Conservation (phyloP, 75 land plant genomes). For the Gnetum montanum region DNA sequence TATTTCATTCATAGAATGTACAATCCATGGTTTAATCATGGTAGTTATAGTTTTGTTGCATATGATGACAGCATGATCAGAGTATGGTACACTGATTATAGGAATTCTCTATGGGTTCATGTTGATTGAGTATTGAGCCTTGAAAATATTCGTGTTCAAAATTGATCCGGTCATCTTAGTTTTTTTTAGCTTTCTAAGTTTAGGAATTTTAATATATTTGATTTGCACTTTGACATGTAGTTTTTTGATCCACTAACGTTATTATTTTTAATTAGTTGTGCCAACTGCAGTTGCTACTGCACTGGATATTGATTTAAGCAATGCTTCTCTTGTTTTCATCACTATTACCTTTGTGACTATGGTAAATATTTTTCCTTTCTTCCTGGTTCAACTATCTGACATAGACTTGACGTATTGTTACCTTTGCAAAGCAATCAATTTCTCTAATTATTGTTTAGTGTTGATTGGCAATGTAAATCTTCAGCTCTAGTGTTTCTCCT, state of each 20-base stretch:
- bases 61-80: too few relatives aligned
- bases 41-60: too few relatives aligned
- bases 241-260: constrained; percentile 29
- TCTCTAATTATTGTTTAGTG: not conserved
- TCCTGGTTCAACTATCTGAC: not conserved
- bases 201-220: too few relatives aligned
- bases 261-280: constrained; percentile 62
- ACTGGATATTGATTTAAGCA: constrained; percentile 88
- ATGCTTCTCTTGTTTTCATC: constrained; percentile 91
- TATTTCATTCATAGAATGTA: too few relatives aligned
- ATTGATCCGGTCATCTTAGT: too few relatives aligned
- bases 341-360: constrained; percentile 95
- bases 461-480: constrained; percentile 86
- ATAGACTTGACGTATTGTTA: not conserved
- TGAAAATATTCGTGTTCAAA: too few relatives aligned
- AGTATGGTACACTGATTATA: too few relatives aligned
- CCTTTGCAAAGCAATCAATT: not conserved
- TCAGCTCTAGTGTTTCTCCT: constrained; percentile 94
- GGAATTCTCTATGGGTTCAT: too few relatives aligned
- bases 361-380: constrained; percentile 32
- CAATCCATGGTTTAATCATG: too few relatives aligned
- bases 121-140: too few relatives aligned
- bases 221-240: too few relatives aligned
- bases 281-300: constrained; percentile 95
- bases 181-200: too few relatives aligned